Conservation (phyloP, 2,329 filamentous ascomycete species). For the Calonectria pteridis region DNA sequence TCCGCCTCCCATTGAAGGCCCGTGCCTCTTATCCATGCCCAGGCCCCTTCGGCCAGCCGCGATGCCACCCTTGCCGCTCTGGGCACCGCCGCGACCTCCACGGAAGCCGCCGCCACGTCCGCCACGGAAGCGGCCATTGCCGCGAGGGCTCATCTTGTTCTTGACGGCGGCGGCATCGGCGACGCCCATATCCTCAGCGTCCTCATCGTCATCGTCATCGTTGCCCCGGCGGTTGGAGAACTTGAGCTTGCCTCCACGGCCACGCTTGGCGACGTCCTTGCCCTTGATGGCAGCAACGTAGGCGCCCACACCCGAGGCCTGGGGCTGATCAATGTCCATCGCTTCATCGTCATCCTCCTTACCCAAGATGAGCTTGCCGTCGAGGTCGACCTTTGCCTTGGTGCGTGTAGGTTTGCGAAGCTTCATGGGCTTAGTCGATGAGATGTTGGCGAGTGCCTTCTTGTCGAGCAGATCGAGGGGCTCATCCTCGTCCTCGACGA, state of each 20-base stretch:
- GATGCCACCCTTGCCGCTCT: constrained; percentile 62
- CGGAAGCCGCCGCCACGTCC: constrained; percentile 52
- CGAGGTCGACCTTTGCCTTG: constrained; percentile 78
- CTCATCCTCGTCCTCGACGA: constrained; percentile 94
- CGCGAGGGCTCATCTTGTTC: constrained; percentile 58
- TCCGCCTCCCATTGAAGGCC: constrained; percentile 51
- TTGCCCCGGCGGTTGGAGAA: constrained; percentile 73
- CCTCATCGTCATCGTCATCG: constrained; percentile 59
- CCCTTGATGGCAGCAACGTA: constrained; percentile 79
- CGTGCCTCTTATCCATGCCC: constrained; percentile 63
- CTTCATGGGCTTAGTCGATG: constrained; percentile 84
- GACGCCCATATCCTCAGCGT: constrained; percentile 66
- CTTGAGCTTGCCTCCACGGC: constrained; percentile 77
- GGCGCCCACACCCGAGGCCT: constrained; percentile 71
- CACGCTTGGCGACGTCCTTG: constrained; percentile 73
- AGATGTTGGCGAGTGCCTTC: constrained; percentile 91
- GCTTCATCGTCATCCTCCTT: constrained; percentile 66
- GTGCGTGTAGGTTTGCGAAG: constrained; percentile 67
- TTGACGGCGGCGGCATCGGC: constrained; percentile 66
- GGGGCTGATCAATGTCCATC: constrained; percentile 74
- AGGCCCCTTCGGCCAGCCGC: constrained; percentile 61
- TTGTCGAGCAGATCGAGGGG: constrained; percentile 94
- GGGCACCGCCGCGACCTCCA: constrained; percentile 51
- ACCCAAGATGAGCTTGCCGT: constrained; percentile 85
- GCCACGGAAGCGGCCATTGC: constrained; percentile 48